A percentile compares a stretch with the other conserved stretches of the same genome.
phyloP scores from a whole-genome alignment of 768 basidiomycete genomes.

The Piloderma croceum region DNA sequence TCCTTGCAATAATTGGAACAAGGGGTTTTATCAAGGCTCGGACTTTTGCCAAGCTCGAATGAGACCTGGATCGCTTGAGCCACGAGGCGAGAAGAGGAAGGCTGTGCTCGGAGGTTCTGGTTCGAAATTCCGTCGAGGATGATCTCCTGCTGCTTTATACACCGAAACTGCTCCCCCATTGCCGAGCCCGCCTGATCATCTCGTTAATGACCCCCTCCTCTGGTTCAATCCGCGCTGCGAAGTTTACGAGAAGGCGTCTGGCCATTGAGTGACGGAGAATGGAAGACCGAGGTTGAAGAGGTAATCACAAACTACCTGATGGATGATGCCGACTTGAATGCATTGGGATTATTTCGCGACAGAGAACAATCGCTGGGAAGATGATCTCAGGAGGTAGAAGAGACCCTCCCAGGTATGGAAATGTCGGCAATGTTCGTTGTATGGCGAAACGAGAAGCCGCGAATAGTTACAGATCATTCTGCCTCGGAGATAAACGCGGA shows the following conservation, averaged over 20 bases:
- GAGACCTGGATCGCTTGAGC: too few species aligned
- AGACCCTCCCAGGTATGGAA: constrained; percentile 22
- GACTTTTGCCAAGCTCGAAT: too few species aligned
- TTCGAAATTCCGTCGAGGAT: too few species aligned
- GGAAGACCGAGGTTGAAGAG: constrained; percentile 5
- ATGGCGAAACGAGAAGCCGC: constrained; percentile 22
- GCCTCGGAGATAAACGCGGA: constrained; percentile 18
- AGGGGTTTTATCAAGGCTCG: too few species aligned
- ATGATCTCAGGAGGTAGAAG: constrained; percentile 11
- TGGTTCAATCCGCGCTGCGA: constrained; percentile 21
- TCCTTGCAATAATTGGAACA: too few species aligned
- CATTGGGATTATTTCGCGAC: constrained; percentile 10
- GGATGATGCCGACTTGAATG: constrained; percentile 9
- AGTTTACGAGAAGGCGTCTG: constrained; percentile 27
- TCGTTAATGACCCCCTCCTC: constrained; percentile 14
- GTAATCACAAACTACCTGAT: constrained; percentile 9
- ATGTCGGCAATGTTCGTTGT: constrained; percentile 22
- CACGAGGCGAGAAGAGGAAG: too few species aligned
- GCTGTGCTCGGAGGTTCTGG: too few species aligned
- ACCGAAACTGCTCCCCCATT: constrained; percentile 15
- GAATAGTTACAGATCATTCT: constrained; percentile 24
- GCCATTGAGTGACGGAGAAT: constrained; percentile 24
- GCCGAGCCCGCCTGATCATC: constrained; percentile 12
- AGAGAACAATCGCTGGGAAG: constrained; percentile 14
- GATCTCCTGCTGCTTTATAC: constrained; percentile 11